A percentile compares a stretch with the other conserved stretches of the same genome.
These are phyloP conservation scores for Cucumis cinereus DNA, from an alignment of 306 rosid genomes.

Conservation along the genomic window DNA sequence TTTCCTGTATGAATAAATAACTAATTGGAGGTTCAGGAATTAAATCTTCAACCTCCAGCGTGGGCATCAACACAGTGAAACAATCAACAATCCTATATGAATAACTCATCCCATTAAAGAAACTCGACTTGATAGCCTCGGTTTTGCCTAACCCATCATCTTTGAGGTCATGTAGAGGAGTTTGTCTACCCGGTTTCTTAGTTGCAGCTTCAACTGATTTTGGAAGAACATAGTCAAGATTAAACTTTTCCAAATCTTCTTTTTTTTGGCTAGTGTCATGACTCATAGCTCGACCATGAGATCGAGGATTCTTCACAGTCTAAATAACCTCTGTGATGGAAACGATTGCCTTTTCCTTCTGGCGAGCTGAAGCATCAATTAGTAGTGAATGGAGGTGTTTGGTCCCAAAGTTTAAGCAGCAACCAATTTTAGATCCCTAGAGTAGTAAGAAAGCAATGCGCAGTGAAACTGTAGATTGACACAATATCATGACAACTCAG, in stretches of 20 bases:
- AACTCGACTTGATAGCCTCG: slow-evolving; percentile 32
- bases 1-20: slow-evolving; percentile 14
- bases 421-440: too few relatives aligned
- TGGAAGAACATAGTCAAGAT: slow-evolving; percentile 47
- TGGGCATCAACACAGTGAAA: not conserved
- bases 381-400: too few relatives aligned
- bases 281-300: slow-evolving; percentile 21
- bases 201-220: slow-evolving; percentile 36
- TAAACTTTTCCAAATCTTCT: slow-evolving; percentile 42
- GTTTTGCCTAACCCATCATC: slow-evolving; percentile 23
- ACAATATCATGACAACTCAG: too few relatives aligned
- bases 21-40: not conserved
- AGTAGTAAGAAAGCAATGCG: too few relatives aligned
- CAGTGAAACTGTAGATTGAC: too few relatives aligned
- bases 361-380: slow-evolving; percentile 76
- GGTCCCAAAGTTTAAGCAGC: too few relatives aligned
- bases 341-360: slow-evolving; percentile 69
- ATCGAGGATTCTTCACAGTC: slow-evolving; percentile 57
- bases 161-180: slow-evolving; percentile 27
- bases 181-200: slow-evolving; percentile 23
- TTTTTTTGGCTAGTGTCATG: slow-evolving; percentile 23
- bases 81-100: not conserved
- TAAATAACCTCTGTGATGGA: slow-evolving; percentile 84
- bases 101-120: slow-evolving; percentile 46
- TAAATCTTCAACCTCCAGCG: not conserved